These are phyloP conservation scores for Silene conica DNA, from an alignment of 148 eudicot genomes.

Conservation along the genomic window DNA sequence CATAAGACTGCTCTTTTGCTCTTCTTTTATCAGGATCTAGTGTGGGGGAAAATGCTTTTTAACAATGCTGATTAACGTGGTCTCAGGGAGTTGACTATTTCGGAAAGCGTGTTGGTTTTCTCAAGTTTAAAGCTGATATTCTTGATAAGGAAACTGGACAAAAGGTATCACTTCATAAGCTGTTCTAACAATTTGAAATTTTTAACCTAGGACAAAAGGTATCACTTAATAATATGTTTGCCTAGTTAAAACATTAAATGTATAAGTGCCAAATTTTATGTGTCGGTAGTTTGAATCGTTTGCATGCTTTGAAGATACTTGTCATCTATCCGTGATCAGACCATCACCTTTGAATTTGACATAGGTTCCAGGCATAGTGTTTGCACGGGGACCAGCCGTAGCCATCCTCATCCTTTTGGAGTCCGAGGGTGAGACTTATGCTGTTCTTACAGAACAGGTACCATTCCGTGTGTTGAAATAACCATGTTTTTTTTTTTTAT, in stretches of 20 bases:
- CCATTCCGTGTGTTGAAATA: background rate
- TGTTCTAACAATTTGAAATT: too few relatives aligned
- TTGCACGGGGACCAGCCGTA: constrained; percentile 98
- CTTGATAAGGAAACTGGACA: constrained; percentile 68
- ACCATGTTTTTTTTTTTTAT: too few relatives aligned
- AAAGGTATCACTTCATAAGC: constrained; percentile 16
- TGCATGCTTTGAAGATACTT: too few relatives aligned
- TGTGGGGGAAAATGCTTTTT: constrained; percentile 1
- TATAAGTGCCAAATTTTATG: too few relatives aligned
- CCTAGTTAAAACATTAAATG: too few relatives aligned
- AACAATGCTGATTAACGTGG: constrained; percentile 8
- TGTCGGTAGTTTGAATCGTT: too few relatives aligned
- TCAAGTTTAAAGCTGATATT: constrained; percentile 87
- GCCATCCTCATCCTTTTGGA: constrained; percentile 90
- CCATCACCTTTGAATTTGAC: background rate
- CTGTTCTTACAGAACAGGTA: constrained; percentile 95
- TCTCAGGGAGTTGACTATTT: constrained; percentile 87
- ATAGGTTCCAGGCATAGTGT: constrained; percentile 97
- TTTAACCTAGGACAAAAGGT: constrained; percentile 30
- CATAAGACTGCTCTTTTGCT: background rate
- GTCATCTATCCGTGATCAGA: too few relatives aligned
- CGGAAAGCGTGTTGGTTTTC: constrained; percentile 88
- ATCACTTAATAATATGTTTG: constrained; percentile 3
- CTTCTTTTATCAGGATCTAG: background rate
- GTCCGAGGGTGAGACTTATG: constrained; percentile 81